Evolutionary conservation across 1,284 basidiomycete genomes (phyloP), one percentile per base, ranked within the genome.

Genomic region (Rugiboletus extremiorientalis): DNA sequence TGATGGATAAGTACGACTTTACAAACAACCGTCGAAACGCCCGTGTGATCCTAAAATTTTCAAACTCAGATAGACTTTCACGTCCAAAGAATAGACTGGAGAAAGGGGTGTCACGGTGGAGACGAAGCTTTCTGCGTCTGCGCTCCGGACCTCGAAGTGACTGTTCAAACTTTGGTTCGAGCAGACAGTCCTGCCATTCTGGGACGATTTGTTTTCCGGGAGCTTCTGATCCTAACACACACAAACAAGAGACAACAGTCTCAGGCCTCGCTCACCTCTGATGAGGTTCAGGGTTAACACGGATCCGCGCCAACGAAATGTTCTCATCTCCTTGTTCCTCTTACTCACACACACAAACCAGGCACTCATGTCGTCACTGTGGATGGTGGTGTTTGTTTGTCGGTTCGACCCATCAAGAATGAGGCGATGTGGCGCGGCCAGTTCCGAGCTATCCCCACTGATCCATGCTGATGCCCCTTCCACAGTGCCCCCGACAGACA

Each of bases 161-260:
- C n/a, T n/a, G n/a, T n/a, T n/a, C n/a, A n/a, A n/a, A n/a, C n/a
- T n/a, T n/a, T n/a, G n/a, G n/a, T 54, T 54, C 53, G 49, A 52
- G 50, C 31, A 12, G 44, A n/a, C 38, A 25, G 28, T 27, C 28
- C 47, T 60, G 27, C 60, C 62, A 48, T 59, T 62, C 47, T 55
- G 22, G 61, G 53, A 46, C 9, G 22, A 20, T 48, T 56, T 67
- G 61, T 69, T 71, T 68, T 55, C 56, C 52, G 31, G 45, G 18
- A 59, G 47, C 66, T 60, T 67, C 57, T 64, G 63, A 69, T 68
- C 67, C 65, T 67, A 67, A 71, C 58, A 67, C 23, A 12, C 30
- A 22, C 60, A 71, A 71, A 69, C 15, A 71, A 9, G 8, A 15
- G 15, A 15, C 55, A 63, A 70, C 50, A 66, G 42, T 20, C 27